phyloP scores from a whole-genome alignment of 257 asterid genomes.

The Marsdenia floribunda region DNA sequence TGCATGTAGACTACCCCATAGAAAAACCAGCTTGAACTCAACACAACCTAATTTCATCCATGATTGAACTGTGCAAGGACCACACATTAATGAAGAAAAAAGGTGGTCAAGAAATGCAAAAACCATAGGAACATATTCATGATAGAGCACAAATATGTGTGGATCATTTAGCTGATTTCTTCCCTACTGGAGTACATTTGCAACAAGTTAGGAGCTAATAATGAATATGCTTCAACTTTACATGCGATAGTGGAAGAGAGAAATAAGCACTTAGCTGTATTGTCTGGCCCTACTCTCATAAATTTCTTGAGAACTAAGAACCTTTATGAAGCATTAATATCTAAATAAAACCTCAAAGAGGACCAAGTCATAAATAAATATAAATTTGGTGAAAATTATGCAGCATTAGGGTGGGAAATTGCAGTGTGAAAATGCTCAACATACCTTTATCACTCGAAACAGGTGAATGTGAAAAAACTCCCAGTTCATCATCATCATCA shows the following conservation, averaged over 20 bases:
- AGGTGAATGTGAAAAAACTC: conserved; percentile 35
- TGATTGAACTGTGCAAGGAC: neutral
- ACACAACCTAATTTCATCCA: neutral
- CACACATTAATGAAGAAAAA: neutral
- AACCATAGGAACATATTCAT: neutral
- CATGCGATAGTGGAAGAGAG: neutral
- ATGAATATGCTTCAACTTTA: conserved; percentile 2
- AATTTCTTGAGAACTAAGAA: neutral
- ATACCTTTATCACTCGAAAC: conserved; percentile 45
- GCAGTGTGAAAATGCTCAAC: conserved; percentile 1
- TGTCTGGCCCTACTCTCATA: neutral
- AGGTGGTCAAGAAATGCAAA: neutral
- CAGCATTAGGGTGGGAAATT: neutral
- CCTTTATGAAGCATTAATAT: neutral
- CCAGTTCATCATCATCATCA: conserved; percentile 35
- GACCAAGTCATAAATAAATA: neutral
- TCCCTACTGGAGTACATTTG: neutral
- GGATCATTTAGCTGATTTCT: neutral
- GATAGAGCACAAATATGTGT: neutral
- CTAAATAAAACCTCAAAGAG: neutral
- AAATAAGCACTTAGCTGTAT: neutral
- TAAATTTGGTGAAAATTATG: neutral
- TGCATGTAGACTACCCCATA: neutral
- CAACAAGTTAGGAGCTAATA: neutral
- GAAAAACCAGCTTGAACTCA: neutral